A percentile compares a stretch with the other conserved stretches of the same genome.
Evolutionary conservation across 2,329 filamentous ascomycete genomes (phyloP).

Genomic region (Tolypocladium album): DNA sequence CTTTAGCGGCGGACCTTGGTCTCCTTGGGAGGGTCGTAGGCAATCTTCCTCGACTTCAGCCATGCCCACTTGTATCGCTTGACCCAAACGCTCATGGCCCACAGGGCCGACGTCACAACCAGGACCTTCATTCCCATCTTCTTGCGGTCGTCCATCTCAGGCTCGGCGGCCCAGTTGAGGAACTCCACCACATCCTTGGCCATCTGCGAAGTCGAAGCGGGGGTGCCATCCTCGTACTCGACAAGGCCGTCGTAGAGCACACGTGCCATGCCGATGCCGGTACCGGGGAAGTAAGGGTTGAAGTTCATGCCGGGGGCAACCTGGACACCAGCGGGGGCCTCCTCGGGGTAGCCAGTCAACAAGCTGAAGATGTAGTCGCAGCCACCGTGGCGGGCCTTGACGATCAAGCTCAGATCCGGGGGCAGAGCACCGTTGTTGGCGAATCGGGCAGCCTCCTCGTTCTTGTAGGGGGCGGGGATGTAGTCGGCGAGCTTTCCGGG

Average conservation of each 20-base stretch:
- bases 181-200: constrained; percentile 99
- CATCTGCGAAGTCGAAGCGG: constrained; percentile 95
- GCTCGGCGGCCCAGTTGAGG: constrained; percentile 97
- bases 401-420: constrained; percentile 92
- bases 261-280: constrained; percentile 97
- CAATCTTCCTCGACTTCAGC: constrained; percentile 90
- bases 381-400: constrained; percentile 95
- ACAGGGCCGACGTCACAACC: constrained; percentile 65
- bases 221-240: constrained; percentile 94
- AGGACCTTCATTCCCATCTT: constrained; percentile 99
- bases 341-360: constrained; percentile 94
- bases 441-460: constrained; percentile 95
- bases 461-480: constrained; percentile 91
- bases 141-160: constrained; percentile 99
- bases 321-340: constrained; percentile 78
- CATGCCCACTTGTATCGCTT: constrained; percentile 99
- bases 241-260: constrained; percentile 95
- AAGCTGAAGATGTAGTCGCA: constrained; percentile 98
- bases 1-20: constrained; percentile 37
- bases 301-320: constrained; percentile 93
- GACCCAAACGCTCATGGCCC: constrained; percentile 87
- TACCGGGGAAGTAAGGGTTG: constrained; percentile 99
- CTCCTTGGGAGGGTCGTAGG: constrained; percentile 66
- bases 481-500: constrained; percentile 98
- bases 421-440: constrained; percentile 98